Conservation (phyloP, 306 rosid species). For the Astragalus glycyphyllos region DNA sequence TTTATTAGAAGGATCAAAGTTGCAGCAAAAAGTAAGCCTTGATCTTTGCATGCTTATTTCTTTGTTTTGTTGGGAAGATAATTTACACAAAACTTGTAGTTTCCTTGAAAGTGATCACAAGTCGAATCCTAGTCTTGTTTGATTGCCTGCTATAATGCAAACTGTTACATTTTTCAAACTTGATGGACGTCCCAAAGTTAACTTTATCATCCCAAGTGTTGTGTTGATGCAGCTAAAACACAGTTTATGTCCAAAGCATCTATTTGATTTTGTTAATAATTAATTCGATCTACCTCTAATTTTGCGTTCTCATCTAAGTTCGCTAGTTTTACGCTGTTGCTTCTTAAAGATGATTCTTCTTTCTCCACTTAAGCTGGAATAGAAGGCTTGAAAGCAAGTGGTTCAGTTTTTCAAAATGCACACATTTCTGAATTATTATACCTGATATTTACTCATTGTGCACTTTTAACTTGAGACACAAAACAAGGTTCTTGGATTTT, state of each 20-base stretch:
- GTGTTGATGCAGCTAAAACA: slow-evolving; percentile 20
- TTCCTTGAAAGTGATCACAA: slow-evolving; percentile 23
- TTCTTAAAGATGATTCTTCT: slow-evolving; percentile 14
- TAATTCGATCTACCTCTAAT: slow-evolving; percentile 32
- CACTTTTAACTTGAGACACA: slow-evolving; percentile 50
- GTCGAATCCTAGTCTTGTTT: slow-evolving; percentile 27
- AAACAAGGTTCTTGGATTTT: slow-evolving; percentile 78
- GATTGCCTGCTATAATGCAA: not conserved
- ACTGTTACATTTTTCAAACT: slow-evolving; percentile 5
- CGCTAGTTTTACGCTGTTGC: slow-evolving; percentile 3
- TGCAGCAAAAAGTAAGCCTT: slow-evolving; percentile 62
- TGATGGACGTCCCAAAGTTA: not conserved
- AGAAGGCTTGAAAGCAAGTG: slow-evolving; percentile 15
- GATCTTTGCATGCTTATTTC: slow-evolving; percentile 24
- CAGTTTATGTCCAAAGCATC: not conserved
- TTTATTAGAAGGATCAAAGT: slow-evolving; percentile 62
- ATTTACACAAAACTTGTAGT: not conserved
- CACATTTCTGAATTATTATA: slow-evolving; percentile 4
- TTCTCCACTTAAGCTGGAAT: slow-evolving; percentile 15
- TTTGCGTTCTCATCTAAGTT: slow-evolving; percentile 21
- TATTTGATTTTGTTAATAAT: slow-evolving; percentile 20
- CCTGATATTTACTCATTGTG: slow-evolving; percentile 5
- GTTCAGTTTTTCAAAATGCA: slow-evolving; percentile 6
- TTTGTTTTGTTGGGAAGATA: slow-evolving; percentile 22
- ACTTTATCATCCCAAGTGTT: slow-evolving; percentile 9